Evolutionary conservation across 1,284 basidiomycete species (phyloP).

Genomic region (Ustilago curta): DNA sequence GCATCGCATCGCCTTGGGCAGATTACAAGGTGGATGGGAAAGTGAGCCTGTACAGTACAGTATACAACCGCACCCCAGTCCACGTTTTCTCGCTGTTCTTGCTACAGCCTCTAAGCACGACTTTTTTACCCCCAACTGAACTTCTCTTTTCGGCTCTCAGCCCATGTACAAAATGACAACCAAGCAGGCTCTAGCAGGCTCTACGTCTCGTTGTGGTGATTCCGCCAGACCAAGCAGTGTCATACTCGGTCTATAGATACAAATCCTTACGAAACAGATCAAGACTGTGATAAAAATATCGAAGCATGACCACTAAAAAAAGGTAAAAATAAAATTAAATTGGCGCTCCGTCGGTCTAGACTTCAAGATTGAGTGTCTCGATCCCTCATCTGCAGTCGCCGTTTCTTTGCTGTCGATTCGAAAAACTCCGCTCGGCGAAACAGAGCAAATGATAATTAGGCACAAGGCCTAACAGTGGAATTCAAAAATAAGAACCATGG

Average conservation of each 20-base stretch:
- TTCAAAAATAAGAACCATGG: not conserved
- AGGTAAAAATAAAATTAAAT: too few relatives aligned
- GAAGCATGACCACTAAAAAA: not conserved
- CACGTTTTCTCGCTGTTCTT: not conserved
- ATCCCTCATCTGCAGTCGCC: not conserved
- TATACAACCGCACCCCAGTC: not conserved
- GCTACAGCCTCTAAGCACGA: not conserved
- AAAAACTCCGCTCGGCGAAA: slow-evolving; percentile 5
- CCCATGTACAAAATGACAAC: too few relatives aligned
- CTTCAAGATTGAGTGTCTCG: slow-evolving; percentile 5
- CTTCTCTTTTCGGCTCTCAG: too few relatives aligned
- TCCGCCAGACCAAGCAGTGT: too few relatives aligned
- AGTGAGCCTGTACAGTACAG: not conserved
- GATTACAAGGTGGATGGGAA: not conserved
- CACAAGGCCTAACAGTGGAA: not conserved
- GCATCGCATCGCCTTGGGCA: not conserved
- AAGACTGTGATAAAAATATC: not conserved
- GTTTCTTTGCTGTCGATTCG: not conserved
- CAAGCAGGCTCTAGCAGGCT: too few relatives aligned
- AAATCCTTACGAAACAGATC: too few relatives aligned
- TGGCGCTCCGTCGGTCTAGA: slow-evolving; percentile 5
- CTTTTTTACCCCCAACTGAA: too few relatives aligned
- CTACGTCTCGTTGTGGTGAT: too few relatives aligned
- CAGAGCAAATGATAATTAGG: too few relatives aligned
- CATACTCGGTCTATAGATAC: too few relatives aligned